Percentiles rank a stretch among this genome's conserved stretches.
These are phyloP conservation scores for Yarrowia sp. DNA, from an alignment of 805 yeast species.

Conservation along the genomic window DNA sequence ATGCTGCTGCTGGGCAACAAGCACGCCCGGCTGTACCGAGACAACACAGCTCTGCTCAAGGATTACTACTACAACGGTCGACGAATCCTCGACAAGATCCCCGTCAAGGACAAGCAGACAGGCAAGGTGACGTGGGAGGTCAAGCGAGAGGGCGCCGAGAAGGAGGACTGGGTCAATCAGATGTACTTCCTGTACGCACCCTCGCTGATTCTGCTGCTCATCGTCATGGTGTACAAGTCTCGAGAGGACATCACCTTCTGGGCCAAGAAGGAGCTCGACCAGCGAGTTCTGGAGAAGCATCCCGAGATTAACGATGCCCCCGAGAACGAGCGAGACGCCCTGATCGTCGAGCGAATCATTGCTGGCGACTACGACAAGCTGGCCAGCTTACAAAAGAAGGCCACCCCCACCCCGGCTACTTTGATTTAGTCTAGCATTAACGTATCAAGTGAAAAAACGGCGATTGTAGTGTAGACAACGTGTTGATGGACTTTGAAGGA, in stretches of 20 bases:
- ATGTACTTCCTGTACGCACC: conserved; percentile 74
- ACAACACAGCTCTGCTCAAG: conserved; percentile 59
- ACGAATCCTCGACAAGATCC: conserved; percentile 74
- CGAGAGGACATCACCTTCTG: conserved; percentile 58
- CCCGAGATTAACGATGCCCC: conserved; percentile 51
- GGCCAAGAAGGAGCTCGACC: conserved; percentile 79
- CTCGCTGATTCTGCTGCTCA: conserved; percentile 49
- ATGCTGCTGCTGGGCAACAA: conserved; percentile 48
- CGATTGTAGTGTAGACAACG: not conserved
- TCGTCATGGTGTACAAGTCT: conserved; percentile 30
- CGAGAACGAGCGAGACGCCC: conserved; percentile 67
- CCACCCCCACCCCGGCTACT: conserved; percentile 38
- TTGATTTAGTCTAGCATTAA: conserved; percentile 32
- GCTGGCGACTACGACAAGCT: conserved; percentile 76
- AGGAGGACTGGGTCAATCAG: conserved; percentile 82
- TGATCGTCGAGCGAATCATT: conserved; percentile 75
- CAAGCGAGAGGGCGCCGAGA: conserved; percentile 61
- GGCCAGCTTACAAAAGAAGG: conserved; percentile 40
- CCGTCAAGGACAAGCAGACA: conserved; percentile 71
- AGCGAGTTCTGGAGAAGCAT: conserved; percentile 67
- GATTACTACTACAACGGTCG: conserved; percentile 54
- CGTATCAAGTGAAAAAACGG: not conserved
- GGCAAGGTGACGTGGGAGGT: conserved; percentile 79
- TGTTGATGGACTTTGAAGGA: not conserved
- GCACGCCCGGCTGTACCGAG: conserved; percentile 53